These are phyloP conservation scores for Mucor velutinosus DNA, from an alignment of 371 early-diverging fungal genomes.

Conservation along the genomic window DNA sequence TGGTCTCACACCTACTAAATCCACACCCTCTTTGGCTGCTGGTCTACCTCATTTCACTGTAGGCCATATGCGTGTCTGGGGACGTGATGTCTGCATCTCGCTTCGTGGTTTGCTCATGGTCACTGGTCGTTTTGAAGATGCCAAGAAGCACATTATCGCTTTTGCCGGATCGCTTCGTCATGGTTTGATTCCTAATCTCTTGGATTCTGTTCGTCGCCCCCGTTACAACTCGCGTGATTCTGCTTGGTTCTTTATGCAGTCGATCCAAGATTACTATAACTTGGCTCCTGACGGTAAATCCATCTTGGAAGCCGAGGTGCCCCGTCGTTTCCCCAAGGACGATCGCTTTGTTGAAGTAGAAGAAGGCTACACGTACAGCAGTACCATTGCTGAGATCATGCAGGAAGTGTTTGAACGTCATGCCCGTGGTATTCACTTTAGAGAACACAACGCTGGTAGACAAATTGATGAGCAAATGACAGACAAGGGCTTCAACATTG, in stretches of 20 bases:
- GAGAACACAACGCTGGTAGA: constrained; percentile 94
- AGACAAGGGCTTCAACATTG: constrained; percentile 87
- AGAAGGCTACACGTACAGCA: constrained; percentile 63
- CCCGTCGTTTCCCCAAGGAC: constrained; percentile 82
- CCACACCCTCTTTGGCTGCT: constrained; percentile 80
- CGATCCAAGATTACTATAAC: constrained; percentile 86
- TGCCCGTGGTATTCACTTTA: constrained; percentile 89
- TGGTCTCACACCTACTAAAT: constrained; percentile 71
- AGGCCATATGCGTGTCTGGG: constrained; percentile 97
- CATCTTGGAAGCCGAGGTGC: constrained; percentile 73
- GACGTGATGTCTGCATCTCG: constrained; percentile 94
- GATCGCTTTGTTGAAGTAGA: constrained; percentile 73
- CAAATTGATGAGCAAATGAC: constrained; percentile 90
- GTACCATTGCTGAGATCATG: constrained; percentile 83
- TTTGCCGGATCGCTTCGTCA: constrained; percentile 90
- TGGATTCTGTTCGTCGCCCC: constrained; percentile 85
- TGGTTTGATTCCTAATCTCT: constrained; percentile 94
- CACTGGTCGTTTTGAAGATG: constrained; percentile 82
- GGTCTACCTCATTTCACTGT: constrained; percentile 96
- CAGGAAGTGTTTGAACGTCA: constrained; percentile 92
- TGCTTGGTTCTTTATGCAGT: constrained; percentile 94
- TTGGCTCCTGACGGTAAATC: constrained; percentile 73
- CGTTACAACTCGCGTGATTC: constrained; percentile 97
- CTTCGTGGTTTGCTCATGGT: constrained; percentile 84
- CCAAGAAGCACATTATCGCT: constrained; percentile 82